Evolutionary conservation across 192 early-diverging fungal genomes (phyloP), one percentile per base, ranked within the genome.

Genomic region (Haplosporangium gracile): DNA sequence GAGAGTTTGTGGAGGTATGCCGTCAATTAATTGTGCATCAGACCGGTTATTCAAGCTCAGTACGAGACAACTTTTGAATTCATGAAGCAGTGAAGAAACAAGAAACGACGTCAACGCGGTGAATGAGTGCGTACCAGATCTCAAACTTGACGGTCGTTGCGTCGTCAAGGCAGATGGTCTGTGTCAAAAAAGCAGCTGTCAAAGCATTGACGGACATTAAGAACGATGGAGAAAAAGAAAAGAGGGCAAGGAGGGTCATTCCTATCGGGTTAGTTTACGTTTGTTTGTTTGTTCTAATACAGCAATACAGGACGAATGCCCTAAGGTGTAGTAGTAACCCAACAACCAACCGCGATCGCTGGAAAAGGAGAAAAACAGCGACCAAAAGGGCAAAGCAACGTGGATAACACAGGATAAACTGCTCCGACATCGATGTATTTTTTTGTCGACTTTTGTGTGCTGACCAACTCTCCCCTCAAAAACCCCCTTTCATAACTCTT

Each of bases 71-170:
- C 6, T 11, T 42, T 42, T 4, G 69, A 7, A n/a, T 68, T 29
- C 29, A 29, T 10, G 7, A 68, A 45, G 43, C 43, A 45, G 43
- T 45, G 10, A 45, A 45, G 22, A n/a, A 26, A 9, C 22, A 26
- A 60, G 57, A 65, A 65, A 65, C 11, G 29, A 32, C 29, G 60
- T 32, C 29, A 65, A 65, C 60, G 60, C 32, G 39, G 29, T 7
- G 6, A 20, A 42, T 24, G 24, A 18, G 10, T 20, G 38, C 82
- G 20, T 91, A 92, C 96, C 96, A 97, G 84, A 97, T 97, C 88
- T 98, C 97, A 91, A 97, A 98, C 88, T 98, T 98, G 82, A 98
- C 92, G n/a, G 91, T 97, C 26, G 92, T 95, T 53, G 94, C 95
- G 85, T 97, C 96, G 78, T 97, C 96, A 69, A 97, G 88, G 75